Base-by-base conservation (phyloP, 1,284 basidiomycete species). In the Cryptococcus depauperatus region DNA sequence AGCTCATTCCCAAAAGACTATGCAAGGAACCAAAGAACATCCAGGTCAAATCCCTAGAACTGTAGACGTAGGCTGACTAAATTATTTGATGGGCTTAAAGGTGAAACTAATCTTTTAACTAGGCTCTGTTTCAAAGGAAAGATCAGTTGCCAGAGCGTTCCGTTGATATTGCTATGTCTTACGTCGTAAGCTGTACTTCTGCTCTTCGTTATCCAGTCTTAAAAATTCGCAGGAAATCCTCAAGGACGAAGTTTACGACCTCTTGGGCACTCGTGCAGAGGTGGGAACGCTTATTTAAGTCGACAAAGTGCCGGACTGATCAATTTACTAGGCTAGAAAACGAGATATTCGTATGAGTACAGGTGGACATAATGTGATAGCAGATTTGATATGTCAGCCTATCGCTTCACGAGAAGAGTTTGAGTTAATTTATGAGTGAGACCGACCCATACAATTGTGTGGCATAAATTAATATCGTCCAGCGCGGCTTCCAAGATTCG, bases 241-340 rank as follows among this genome's bases (percentile, higher is more conserved):
- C 69, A 85, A 85, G 58, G 85, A 89, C 56, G 84, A 88, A 48
- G 81, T 84, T 1, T 88, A 84, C 59, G 85, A 89, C 59, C 75
- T 90, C 4, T 75, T 89, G 3, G 81, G 52, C 41, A 35, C 41
- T 29, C 49, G 39, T 23, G 35, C 37, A 30, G 44, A 54, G 34
- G 84, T 83, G 56, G 27, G 76, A 73, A 13, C 11, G 22, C 44
- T 25, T 21, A 47, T 46, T 19, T 47, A 22, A 8, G 28, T 35
- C 16, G 26, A 16, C 32, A n/a, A 14, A 14, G 19, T 41, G 43
- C 39, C 23, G 39, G 28, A 48, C 11, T 19, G 11, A 18, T 34
- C 28, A n/a, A 28, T 38, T 41, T 41, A 4, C 13, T 25, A 86
- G 84, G 80, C 81, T 11, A 78, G 78, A 3, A 88, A 86, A 62